These are phyloP conservation scores for Pichia ethanolica DNA, from an alignment of 805 yeast genomes.

Conservation along the genomic window DNA sequence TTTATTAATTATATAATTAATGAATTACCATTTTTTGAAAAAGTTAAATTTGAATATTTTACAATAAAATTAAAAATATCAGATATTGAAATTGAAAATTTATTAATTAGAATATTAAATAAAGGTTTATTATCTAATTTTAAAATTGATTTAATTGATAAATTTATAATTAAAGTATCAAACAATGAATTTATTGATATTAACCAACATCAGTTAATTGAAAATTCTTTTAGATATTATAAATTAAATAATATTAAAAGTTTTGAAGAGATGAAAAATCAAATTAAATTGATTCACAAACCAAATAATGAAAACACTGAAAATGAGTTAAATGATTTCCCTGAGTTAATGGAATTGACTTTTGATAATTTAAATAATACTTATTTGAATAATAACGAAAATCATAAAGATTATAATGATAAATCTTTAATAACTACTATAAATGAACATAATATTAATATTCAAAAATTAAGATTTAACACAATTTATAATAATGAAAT, in stretches of 20 bases:
- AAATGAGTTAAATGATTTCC: neutral
- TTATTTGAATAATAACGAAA: neutral
- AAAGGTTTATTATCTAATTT: conserved; percentile 19
- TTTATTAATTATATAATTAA: conserved; percentile 18
- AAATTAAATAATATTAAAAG: neutral
- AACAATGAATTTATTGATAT: conserved; percentile 4
- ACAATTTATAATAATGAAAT: neutral
- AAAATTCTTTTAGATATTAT: conserved; percentile 1
- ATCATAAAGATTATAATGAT: neutral
- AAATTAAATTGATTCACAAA: neutral
- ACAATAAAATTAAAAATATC: conserved; percentile 15
- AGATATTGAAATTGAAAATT: conserved; percentile 14
- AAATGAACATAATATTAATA: neutral
- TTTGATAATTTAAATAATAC: neutral
- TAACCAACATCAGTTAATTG: neutral
- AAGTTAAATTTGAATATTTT: conserved; percentile 17
- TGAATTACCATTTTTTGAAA: conserved; percentile 17
- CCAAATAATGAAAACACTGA: neutral
- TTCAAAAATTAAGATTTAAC: neutral
- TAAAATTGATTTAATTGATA: conserved; percentile 21
- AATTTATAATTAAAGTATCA: conserved; percentile 6
- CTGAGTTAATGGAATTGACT: neutral
- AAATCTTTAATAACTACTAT: neutral
- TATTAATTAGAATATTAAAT: conserved; percentile 20
- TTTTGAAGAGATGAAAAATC: neutral